A percentile compares a stretch with the other conserved stretches of the same genome.
phyloP scores from a whole-genome alignment of 306 rosid genomes.

The Luffa aegyptiaca region DNA sequence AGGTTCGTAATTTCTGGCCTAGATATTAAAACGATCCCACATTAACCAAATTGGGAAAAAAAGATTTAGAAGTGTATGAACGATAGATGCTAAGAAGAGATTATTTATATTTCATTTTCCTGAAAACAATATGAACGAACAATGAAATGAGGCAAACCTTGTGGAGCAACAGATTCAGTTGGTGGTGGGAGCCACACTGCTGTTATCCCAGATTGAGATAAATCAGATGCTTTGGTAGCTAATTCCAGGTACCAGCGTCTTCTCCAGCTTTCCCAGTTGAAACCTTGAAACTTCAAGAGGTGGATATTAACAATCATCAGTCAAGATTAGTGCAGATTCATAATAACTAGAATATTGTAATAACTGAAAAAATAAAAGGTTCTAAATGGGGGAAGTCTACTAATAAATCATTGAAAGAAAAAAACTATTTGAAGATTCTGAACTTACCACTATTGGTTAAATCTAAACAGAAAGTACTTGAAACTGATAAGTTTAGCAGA shows the following conservation, averaged over 20 bases:
- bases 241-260: slow-evolving; percentile 61
- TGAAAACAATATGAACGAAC: background rate
- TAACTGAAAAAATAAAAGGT: background rate
- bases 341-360: background rate
- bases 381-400: background rate
- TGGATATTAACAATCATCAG: slow-evolving; percentile 18
- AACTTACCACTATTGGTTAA: background rate
- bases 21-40: background rate
- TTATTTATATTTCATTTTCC: background rate
- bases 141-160: slow-evolving; percentile 27
- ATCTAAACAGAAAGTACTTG: background rate
- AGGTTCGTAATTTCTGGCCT: slow-evolving; percentile 11
- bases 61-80: background rate
- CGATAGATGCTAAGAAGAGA: background rate
- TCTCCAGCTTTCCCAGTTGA: slow-evolving; percentile 90
- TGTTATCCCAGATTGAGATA: slow-evolving; percentile 61
- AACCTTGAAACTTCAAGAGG: slow-evolving; percentile 55
- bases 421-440: background rate
- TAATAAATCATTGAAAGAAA: background rate
- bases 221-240: slow-evolving; percentile 52
- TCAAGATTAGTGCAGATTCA: background rate
- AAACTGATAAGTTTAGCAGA: background rate
- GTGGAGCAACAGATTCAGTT: slow-evolving; percentile 63
- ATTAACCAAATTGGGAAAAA: background rate
- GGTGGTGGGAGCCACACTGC: slow-evolving; percentile 79